These are phyloP conservation scores for Paramecium octaurelia DNA, from an alignment of 73 alveolate species.

Conservation along the genomic window DNA sequence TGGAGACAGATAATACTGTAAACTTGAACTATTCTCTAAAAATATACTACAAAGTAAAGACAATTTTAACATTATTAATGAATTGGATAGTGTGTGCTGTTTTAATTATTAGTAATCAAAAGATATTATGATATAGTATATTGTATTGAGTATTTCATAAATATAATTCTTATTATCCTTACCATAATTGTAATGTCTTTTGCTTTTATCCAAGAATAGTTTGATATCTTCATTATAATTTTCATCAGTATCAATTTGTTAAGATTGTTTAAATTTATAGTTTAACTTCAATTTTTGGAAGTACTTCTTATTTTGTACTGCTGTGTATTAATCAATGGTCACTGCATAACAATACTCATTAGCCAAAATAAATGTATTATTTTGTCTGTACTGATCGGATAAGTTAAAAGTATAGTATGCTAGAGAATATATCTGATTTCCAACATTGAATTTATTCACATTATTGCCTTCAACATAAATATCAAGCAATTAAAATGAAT, in stretches of 20 bases:
- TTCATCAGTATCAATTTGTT: not conserved
- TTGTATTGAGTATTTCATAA: not conserved
- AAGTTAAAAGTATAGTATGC: constrained; percentile 31
- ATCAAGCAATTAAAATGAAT: not conserved
- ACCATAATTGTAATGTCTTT: not conserved
- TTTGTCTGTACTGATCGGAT: not conserved
- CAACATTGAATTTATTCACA: not conserved
- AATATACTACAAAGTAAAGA: constrained; percentile 10
- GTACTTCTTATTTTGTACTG: not conserved
- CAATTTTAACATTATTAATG: not conserved
- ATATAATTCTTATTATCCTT: not conserved
- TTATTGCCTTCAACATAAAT: not conserved
- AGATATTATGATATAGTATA: not conserved
- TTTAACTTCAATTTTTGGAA: not conserved
- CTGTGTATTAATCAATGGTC: not conserved
- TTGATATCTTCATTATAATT: constrained; percentile 8
- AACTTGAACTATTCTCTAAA: not conserved
- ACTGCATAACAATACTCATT: constrained; percentile 19
- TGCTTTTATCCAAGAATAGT: not conserved
- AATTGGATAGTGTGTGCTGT: not conserved
- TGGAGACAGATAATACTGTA: not conserved
- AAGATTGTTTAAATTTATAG: not conserved
- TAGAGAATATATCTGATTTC: not conserved
- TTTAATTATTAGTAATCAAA: not conserved
- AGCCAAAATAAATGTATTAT: not conserved